Percentiles rank a stretch among this genome's conserved stretches.
These are phyloP conservation scores for Arthroderma sp. DNA, from an alignment of 2,329 filamentous ascomycete species.

Conservation along the genomic window DNA sequence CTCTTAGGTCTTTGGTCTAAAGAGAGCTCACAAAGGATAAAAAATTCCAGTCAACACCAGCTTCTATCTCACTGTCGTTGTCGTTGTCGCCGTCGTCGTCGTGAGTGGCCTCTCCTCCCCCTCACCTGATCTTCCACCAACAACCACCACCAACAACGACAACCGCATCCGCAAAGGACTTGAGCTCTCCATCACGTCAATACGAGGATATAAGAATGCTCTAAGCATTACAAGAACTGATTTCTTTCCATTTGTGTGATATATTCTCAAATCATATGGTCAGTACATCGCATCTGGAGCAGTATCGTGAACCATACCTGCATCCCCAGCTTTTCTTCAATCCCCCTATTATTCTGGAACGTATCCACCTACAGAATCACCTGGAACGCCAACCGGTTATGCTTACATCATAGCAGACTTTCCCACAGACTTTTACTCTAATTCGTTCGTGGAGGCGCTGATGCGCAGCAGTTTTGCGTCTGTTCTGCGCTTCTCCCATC, in stretches of 20 bases:
- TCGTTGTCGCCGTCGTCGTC: no score
- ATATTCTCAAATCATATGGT: background rate
- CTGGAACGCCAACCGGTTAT: constrained; percentile 1
- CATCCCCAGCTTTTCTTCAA: background rate
- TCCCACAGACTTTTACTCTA: constrained; percentile 2
- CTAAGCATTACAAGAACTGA: background rate
- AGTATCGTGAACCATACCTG: background rate
- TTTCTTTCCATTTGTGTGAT: background rate
- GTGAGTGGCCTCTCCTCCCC: no score
- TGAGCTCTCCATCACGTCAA: no score
- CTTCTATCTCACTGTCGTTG: no score
- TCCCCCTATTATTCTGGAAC: background rate
- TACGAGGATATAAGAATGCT: background rate
- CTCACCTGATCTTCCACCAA: no score
- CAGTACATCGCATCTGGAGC: background rate
- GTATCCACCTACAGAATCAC: background rate
- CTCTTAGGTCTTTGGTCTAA: no score
- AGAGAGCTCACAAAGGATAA: no score
- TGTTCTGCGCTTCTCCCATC: constrained; percentile 3
- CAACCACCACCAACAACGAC: no score
- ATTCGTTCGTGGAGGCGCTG: constrained; percentile 6
- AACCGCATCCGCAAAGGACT: no score
- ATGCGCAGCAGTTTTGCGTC: constrained; percentile 8
- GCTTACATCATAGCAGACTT: constrained; percentile 9
- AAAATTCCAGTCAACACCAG: no score